These are phyloP conservation scores for Fomitopsis betulina DNA, from an alignment of 1,284 basidiomycete species.

Conservation along the genomic window DNA sequence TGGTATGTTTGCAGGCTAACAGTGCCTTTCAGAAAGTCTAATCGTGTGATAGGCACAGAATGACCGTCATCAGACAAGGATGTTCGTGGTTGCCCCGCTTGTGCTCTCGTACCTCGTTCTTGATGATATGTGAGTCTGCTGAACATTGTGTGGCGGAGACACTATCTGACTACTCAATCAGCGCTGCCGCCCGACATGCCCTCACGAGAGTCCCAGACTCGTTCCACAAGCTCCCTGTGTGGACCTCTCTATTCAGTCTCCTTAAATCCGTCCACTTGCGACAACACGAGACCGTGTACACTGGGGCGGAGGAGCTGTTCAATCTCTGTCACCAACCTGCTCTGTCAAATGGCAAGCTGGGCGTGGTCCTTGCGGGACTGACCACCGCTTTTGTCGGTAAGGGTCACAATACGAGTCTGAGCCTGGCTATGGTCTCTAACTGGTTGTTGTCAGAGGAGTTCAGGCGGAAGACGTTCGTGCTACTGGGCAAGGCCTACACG, in stretches of 20 bases:
- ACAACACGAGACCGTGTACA: conserved; percentile 50
- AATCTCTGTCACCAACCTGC: conserved; percentile 36
- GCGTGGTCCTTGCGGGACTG: conserved; percentile 38
- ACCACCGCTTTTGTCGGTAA: conserved; percentile 47
- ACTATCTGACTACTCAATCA: conserved; percentile 19
- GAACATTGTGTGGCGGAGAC: not conserved
- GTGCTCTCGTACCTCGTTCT: conserved; percentile 57
- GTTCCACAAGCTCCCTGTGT: conserved; percentile 39
- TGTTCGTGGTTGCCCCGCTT: conserved; percentile 51
- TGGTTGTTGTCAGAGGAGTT: conserved; percentile 30
- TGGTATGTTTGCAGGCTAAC: conserved; percentile 32
- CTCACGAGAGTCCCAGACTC: conserved; percentile 47
- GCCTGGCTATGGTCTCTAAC: not conserved
- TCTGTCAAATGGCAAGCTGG: conserved; percentile 42
- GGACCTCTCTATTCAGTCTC: conserved; percentile 41
- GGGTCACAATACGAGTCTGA: conserved; percentile 12
- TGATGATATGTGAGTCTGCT: conserved; percentile 48
- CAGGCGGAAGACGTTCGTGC: conserved; percentile 46
- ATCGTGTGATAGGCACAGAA: conserved; percentile 29
- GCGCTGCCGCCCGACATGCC: conserved; percentile 53
- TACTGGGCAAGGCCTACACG: conserved; percentile 59
- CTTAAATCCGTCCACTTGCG: conserved; percentile 47
- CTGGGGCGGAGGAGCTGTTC: conserved; percentile 39
- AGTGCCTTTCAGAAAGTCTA: not conserved
- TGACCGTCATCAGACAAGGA: conserved; percentile 38